Percentiles rank a stretch among this genome's conserved stretches.
These are phyloP conservation scores for Botrytis elliptica DNA, from an alignment of 2,329 filamentous ascomycete species.

Conservation along the genomic window DNA sequence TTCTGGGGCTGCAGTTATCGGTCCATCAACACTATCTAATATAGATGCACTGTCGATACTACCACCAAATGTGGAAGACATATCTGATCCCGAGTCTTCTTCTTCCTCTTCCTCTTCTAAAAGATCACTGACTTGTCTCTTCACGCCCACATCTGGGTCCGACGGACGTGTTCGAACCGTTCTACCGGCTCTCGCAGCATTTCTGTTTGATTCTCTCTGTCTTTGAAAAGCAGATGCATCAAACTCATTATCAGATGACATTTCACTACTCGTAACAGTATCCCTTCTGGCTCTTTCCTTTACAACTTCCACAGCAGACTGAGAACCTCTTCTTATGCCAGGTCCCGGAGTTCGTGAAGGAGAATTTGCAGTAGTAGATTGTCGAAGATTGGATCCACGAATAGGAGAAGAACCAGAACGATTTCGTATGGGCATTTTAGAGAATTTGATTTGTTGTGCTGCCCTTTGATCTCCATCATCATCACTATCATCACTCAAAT, in stretches of 20 bases:
- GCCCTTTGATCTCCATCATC: constrained; percentile 71
- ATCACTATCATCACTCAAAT: constrained; percentile 80
- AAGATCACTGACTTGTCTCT: constrained; percentile 43
- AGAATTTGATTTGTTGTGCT: constrained; percentile 89
- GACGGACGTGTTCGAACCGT: constrained; percentile 53
- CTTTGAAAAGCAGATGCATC: constrained; percentile 65
- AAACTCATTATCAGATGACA: constrained; percentile 79
- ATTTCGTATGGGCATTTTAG: constrained; percentile 87
- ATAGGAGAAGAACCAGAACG: constrained; percentile 87
- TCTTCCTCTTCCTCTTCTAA: constrained; percentile 50
- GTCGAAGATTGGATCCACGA: constrained; percentile 62
- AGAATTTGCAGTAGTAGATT: constrained; percentile 70
- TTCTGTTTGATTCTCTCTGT: constrained; percentile 59
- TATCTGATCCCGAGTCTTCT: constrained; percentile 62
- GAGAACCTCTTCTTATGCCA: constrained; percentile 62
- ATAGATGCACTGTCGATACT: constrained; percentile 72
- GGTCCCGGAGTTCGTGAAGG: constrained; percentile 51
- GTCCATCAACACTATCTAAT: constrained; percentile 60
- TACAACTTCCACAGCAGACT: constrained; percentile 67
- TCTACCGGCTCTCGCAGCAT: constrained; percentile 54
- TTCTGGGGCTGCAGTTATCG: constrained; percentile 53
- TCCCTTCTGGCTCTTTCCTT: constrained; percentile 70
- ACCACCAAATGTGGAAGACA: constrained; percentile 63
- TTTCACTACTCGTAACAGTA: constrained; percentile 78
- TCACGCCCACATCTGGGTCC: constrained; percentile 45